Percentiles rank a stretch among this genome's conserved stretches.
Evolutionary conservation across 2,329 filamentous ascomycete species (phyloP).

Genomic region (Xylariaceae sp.): DNA sequence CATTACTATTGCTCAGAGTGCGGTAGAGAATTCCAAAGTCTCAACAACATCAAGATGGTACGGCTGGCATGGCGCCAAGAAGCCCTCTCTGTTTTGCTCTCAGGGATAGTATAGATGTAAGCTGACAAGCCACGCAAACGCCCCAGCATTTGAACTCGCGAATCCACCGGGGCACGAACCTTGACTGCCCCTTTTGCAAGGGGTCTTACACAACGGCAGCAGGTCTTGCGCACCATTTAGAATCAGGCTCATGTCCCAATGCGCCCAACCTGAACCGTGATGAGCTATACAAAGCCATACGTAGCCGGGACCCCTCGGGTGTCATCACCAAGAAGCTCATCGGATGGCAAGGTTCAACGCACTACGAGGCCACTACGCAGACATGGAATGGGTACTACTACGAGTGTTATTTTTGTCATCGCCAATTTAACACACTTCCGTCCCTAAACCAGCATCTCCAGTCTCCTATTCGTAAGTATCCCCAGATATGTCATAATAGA

Average conservation of each 20-base stretch:
- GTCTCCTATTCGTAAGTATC: conserved; percentile 57
- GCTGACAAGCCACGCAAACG: background rate
- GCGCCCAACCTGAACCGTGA: conserved; percentile 49
- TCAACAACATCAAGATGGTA: conserved; percentile 42
- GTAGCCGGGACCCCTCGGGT: conserved; percentile 52
- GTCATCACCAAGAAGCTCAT: conserved; percentile 59
- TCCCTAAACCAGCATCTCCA: conserved; percentile 59
- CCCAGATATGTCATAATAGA: background rate
- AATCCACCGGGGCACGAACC: conserved; percentile 50
- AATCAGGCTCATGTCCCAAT: conserved; percentile 55
- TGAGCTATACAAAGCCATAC: conserved; percentile 52
- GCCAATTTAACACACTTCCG: background rate
- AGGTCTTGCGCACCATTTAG: conserved; percentile 61
- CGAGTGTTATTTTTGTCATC: conserved; percentile 29
- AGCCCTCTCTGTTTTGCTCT: background rate
- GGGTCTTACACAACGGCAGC: conserved; percentile 53
- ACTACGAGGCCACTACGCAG: conserved; percentile 20
- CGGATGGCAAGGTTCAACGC: background rate
- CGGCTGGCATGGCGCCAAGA: conserved; percentile 1
- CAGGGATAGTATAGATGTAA: no score
- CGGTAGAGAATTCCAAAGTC: conserved; percentile 39
- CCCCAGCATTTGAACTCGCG: conserved; percentile 60
- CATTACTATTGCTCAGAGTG: conserved; percentile 46
- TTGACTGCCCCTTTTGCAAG: conserved; percentile 63
- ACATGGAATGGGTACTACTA: conserved; percentile 18